These are phyloP conservation scores for Microsporum audouinii DNA, from an alignment of 2,329 filamentous ascomycete species.

Conservation along the genomic window DNA sequence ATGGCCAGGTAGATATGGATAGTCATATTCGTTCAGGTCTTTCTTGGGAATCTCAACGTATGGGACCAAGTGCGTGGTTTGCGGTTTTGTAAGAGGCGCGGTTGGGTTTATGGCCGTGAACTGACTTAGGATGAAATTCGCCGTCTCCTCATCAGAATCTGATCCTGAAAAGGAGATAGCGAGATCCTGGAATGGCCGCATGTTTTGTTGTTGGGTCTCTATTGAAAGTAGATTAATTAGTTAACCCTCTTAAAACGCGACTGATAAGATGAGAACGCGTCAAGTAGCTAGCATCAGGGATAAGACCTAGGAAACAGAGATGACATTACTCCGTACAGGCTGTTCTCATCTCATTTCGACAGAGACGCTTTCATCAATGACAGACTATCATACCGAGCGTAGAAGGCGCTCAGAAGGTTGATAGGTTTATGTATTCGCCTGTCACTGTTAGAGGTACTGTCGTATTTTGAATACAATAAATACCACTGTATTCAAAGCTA, in stretches of 20 bases:
- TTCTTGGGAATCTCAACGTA: slow-evolving; percentile 13
- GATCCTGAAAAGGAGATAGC: not conserved
- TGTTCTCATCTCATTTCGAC: not conserved
- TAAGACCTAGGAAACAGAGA: not conserved
- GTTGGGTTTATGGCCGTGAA: slow-evolving; percentile 9
- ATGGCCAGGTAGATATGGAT: slow-evolving; percentile 12
- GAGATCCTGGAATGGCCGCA: not conserved
- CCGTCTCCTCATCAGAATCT: not conserved
- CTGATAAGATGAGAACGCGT: not conserved
- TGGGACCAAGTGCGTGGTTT: slow-evolving; percentile 8
- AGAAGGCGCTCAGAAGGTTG: no score
- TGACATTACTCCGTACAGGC: not conserved
- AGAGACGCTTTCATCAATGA: no score
- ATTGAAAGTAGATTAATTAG: not conserved
- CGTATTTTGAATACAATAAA: no score
- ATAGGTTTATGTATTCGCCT: no score
- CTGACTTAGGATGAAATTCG: slow-evolving; percentile 13
- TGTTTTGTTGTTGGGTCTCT: not conserved
- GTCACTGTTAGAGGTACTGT: no score
- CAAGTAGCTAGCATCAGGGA: not conserved
- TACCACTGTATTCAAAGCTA: no score
- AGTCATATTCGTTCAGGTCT: slow-evolving; percentile 7
- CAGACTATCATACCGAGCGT: no score
- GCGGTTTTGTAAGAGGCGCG: not conserved
- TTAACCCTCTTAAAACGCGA: not conserved